phyloP scores from a whole-genome alignment of 139 green algal species.

The Nannochloris sp. region DNA sequence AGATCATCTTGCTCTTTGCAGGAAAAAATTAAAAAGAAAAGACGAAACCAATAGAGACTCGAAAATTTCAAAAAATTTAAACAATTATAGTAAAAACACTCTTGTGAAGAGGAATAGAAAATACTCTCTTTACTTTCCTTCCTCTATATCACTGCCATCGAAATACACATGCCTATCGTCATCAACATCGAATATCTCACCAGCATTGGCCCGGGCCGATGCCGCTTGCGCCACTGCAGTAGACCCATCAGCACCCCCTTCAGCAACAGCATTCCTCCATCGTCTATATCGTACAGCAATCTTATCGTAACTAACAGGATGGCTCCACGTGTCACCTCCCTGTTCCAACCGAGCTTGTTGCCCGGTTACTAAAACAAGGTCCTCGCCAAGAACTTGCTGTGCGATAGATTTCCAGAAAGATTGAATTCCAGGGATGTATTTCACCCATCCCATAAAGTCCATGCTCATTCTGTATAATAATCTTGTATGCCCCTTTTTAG shows the following conservation, averaged over 20 bases:
- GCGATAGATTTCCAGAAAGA: constrained; percentile 82
- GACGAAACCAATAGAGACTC: too few relatives aligned
- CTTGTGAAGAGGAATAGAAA: too few relatives aligned
- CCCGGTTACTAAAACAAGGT: constrained; percentile 88
- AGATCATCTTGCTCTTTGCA: too few relatives aligned
- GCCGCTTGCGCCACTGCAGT: neutral
- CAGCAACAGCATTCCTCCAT: constrained; percentile 71
- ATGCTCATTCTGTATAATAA: constrained; percentile 97
- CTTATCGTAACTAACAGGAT: constrained; percentile 96
- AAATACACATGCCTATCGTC: constrained; percentile 1
- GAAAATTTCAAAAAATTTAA: too few relatives aligned
- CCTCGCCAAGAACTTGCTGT: constrained; percentile 83
- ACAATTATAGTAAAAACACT: too few relatives aligned
- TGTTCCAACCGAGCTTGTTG: constrained; percentile 90
- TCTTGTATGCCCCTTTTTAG: constrained; percentile 72
- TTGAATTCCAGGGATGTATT: constrained; percentile 80
- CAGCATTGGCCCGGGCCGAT: neutral
- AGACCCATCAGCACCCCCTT: neutral
- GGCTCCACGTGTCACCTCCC: constrained; percentile 82
- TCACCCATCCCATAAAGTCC: constrained; percentile 88
- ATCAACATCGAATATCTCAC: constrained; percentile 18
- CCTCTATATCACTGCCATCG: neutral
- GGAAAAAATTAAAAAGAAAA: too few relatives aligned
- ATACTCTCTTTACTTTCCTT: too few relatives aligned
- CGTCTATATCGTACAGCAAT: constrained; percentile 88